Evolutionary conservation across 768 basidiomycete genomes (phyloP).

Genomic region (Auricularia cornea): DNA sequence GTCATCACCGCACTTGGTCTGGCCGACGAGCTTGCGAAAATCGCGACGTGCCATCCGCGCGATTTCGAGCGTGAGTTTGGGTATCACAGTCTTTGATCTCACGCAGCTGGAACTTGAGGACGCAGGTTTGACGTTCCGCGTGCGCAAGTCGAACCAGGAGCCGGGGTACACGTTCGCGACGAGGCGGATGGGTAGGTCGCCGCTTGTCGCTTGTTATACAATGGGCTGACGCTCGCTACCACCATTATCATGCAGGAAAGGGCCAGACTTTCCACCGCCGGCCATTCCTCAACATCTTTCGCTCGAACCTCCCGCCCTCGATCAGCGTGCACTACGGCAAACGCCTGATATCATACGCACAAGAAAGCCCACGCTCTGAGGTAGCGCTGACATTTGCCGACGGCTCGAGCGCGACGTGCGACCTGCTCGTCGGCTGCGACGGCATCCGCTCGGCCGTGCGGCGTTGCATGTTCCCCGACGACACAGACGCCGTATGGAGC

Average conservation of each 20-base stretch:
- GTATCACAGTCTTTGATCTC: background rate
- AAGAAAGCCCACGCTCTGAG: too few species aligned
- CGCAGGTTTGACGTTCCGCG: slow-evolving; percentile 38
- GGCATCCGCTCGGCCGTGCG: slow-evolving; percentile 26
- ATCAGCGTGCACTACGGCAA: too few species aligned
- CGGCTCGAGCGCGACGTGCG: slow-evolving; percentile 19
- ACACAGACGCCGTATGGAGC: too few species aligned
- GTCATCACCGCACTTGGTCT: slow-evolving; percentile 20
- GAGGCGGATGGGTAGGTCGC: slow-evolving; percentile 2
- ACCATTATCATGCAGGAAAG: too few species aligned
- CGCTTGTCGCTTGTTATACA: too few species aligned
- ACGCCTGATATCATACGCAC: too few species aligned
- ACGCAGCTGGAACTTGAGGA: background rate
- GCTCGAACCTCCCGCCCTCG: too few species aligned
- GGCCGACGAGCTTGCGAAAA: slow-evolving; percentile 14
- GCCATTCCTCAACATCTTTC: too few species aligned
- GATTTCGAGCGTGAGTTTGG: slow-evolving; percentile 6
- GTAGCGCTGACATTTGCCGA: slow-evolving; percentile 23
- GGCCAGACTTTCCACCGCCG: too few species aligned
- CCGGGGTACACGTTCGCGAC: slow-evolving; percentile 14
- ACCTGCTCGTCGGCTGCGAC: slow-evolving; percentile 26
- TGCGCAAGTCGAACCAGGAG: slow-evolving; percentile 35
- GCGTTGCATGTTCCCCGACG: slow-evolving; percentile 21
- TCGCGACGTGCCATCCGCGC: slow-evolving; percentile 17
- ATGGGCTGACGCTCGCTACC: too few species aligned